Percentiles rank a stretch among this genome's conserved stretches.
These are phyloP conservation scores for Wickerhamomyces strasburgensis DNA, from an alignment of 805 yeast genomes.

Conservation along the genomic window DNA sequence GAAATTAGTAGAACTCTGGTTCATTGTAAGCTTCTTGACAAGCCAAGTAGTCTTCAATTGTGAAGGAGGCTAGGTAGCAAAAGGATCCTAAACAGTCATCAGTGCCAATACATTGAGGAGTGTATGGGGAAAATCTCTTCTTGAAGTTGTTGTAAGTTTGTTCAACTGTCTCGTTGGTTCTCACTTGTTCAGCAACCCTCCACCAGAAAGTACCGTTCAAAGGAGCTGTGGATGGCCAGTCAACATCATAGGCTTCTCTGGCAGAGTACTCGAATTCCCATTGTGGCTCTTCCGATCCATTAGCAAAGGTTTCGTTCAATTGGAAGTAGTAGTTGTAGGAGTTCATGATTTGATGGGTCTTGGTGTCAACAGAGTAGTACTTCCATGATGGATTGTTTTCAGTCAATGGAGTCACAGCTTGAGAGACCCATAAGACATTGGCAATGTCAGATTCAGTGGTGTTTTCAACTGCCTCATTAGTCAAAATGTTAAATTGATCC, in stretches of 20 bases:
- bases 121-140: neutral
- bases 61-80: neutral
- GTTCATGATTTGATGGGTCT: neutral
- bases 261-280: neutral
- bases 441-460: neutral
- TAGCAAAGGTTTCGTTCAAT: neutral
- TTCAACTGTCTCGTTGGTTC: neutral
- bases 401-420: neutral
- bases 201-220: neutral
- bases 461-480: neutral
- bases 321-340: neutral
- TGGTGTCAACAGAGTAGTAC: neutral
- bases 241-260: neutral
- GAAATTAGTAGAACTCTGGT: neutral
- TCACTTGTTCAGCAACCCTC: neutral
- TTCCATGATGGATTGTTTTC: neutral
- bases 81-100: neutral
- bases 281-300: neutral
- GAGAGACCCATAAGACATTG: neutral
- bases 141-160: neutral
- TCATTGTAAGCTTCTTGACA: neutral
- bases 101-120: neutral
- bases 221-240: neutral
- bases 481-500: neutral
- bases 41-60: neutral